Conservation (phyloP, 768 basidiomycete genomes). For the Tylopilus plumbeoviolaceoides region DNA sequence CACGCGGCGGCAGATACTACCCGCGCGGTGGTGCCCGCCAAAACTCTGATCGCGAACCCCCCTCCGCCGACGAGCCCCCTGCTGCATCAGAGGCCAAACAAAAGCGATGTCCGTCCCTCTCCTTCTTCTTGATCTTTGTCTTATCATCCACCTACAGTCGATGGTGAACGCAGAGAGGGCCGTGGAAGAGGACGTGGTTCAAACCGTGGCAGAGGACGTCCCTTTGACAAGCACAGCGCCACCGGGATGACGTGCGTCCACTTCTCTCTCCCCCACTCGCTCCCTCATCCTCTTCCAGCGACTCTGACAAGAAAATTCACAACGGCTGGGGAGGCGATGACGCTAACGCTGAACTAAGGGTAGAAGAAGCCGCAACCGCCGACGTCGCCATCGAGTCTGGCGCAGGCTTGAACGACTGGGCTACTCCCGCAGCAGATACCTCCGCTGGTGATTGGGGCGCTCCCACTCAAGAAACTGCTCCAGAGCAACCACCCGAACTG, state of each 20-base stretch:
- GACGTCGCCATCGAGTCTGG: slow-evolving; percentile 60
- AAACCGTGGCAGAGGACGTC: slow-evolving; percentile 60
- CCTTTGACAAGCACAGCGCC: slow-evolving; percentile 82
- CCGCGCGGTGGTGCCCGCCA: slow-evolving; percentile 52
- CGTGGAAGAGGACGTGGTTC: slow-evolving; percentile 43
- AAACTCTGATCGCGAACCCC: slow-evolving; percentile 37
- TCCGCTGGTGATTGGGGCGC: slow-evolving; percentile 35
- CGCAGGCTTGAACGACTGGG: slow-evolving; percentile 35
- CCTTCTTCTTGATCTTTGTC: not conserved
- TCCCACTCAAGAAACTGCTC: slow-evolving; percentile 20
- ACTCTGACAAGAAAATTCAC: slow-evolving; percentile 92
- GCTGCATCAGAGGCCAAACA: slow-evolving; percentile 30
- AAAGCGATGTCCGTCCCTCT: slow-evolving; percentile 28
- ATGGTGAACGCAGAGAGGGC: slow-evolving; percentile 44
- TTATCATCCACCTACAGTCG: slow-evolving; percentile 26
- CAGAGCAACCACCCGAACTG: slow-evolving; percentile 34
- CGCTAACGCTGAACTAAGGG: slow-evolving; percentile 76
- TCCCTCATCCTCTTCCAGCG: slow-evolving; percentile 43
- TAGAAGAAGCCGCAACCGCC: slow-evolving; percentile 66
- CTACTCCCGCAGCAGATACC: slow-evolving; percentile 8
- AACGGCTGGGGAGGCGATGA: slow-evolving; percentile 96
- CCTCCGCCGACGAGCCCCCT: slow-evolving; percentile 36
- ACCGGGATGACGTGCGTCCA: slow-evolving; percentile 74
- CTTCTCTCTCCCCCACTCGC: not conserved
- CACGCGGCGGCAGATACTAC: slow-evolving; percentile 71